Conservation (phyloP, 176 grass and related monocot genomes). For the Avena sativa region DNA sequence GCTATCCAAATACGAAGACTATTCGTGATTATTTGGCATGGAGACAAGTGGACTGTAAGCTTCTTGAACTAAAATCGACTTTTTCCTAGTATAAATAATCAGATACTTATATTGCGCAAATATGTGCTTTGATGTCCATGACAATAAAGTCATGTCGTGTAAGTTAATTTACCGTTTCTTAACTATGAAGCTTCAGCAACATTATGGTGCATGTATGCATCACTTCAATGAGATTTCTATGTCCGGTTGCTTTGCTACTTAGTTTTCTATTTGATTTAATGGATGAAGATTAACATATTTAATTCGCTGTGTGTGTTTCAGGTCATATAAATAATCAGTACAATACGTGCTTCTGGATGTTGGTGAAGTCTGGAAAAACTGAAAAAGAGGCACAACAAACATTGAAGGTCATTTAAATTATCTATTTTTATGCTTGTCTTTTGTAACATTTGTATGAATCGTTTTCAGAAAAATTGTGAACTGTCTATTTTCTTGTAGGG, state of each 20-base stretch:
- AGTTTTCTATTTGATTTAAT: not conserved
- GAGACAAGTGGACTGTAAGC: constrained; percentile 35
- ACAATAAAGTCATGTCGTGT: not conserved
- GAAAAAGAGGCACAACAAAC: constrained; percentile 64
- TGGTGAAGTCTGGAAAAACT: constrained; percentile 84
- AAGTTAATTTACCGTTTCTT: constrained; percentile 11
- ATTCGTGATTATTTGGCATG: constrained; percentile 34
- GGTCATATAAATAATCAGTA: constrained; percentile 92
- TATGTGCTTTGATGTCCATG: constrained; percentile 11
- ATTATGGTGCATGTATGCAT: constrained; percentile 25
- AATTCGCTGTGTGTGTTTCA: constrained; percentile 39
- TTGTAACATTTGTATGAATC: constrained; percentile 14
- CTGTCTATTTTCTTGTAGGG: constrained; percentile 44
- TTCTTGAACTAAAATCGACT: constrained; percentile 17
- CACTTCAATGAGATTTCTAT: not conserved
- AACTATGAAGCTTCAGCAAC: not conserved
- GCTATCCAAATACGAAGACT: constrained; percentile 67
- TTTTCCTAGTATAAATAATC: constrained; percentile 17
- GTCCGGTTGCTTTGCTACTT: not conserved
- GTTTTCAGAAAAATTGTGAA: not conserved
- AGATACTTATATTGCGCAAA: not conserved
- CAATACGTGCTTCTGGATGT: constrained; percentile 80
- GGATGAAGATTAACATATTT: not conserved
- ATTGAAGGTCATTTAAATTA: constrained; percentile 58
- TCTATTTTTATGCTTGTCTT: constrained; percentile 4